Evolutionary conservation across 106 monocot species (phyloP).

Genomic region (Platanthera zijinensis): DNA sequence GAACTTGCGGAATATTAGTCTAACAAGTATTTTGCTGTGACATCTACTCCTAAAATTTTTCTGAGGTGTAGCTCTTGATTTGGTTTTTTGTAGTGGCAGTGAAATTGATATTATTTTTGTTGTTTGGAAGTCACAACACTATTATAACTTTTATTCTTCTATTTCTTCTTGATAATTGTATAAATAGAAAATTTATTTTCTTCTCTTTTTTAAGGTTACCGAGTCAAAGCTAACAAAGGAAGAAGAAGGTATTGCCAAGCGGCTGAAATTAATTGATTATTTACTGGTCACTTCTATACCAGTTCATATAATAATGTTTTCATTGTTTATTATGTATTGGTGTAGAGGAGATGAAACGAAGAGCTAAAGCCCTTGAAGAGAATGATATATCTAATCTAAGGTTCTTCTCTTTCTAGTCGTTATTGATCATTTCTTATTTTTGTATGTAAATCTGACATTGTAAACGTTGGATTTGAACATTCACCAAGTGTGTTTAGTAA

Average conservation of each 20-base stretch:
- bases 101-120: background rate
- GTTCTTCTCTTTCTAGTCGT: constrained; percentile 17
- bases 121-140: background rate
- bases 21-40: background rate
- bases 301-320: background rate
- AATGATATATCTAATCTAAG: constrained; percentile 59
- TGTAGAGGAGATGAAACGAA: constrained; percentile 62
- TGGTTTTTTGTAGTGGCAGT: background rate
- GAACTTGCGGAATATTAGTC: background rate
- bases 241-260: constrained; percentile 60
- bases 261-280: background rate
- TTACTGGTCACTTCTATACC: background rate
- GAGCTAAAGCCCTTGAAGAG: constrained; percentile 63
- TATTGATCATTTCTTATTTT: constrained; percentile 8
- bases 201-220: constrained; percentile 33
- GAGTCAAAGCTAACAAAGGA: constrained; percentile 72
- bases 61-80: background rate
- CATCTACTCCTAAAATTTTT: background rate
- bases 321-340: constrained; percentile 6
- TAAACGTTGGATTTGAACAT: background rate
- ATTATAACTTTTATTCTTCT: background rate
- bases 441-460: background rate
- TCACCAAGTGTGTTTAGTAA: background rate
- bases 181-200: background rate
- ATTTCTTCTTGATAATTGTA: background rate